A percentile compares a stretch with the other conserved stretches of the same genome.
Evolutionary conservation across 495 filamentous ascomycete genomes (phyloP).

Genomic region (Bacidia gigantensis): DNA sequence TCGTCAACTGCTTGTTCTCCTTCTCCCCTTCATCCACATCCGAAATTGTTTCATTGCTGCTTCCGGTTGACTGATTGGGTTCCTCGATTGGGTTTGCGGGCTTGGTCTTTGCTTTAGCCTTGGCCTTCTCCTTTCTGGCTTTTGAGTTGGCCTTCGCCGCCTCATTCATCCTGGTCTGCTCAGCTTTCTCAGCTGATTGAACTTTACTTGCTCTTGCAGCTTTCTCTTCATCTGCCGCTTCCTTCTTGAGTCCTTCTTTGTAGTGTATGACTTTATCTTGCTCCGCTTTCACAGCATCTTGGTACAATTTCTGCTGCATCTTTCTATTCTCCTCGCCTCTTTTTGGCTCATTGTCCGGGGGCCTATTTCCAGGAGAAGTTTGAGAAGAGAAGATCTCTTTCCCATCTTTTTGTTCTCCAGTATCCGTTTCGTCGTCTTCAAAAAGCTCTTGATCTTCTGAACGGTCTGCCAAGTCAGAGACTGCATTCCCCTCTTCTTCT

Average conservation of each 20-base stretch:
- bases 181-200: not conserved
- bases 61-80: too few species aligned
- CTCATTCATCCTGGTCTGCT: not conserved
- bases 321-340: too few species aligned
- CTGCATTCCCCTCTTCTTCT: not conserved
- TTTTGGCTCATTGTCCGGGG: not conserved
- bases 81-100: not conserved
- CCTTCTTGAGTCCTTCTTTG: not conserved
- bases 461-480: not conserved
- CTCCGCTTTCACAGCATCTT: not conserved
- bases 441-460: not conserved
- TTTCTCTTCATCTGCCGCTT: too few species aligned
- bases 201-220: not conserved
- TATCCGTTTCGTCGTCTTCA: not conserved
- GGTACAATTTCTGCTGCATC: too few species aligned
- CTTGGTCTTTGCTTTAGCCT: not conserved
- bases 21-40: too few species aligned
- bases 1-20: too few species aligned
- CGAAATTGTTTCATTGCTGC: too few species aligned
- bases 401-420: not conserved
- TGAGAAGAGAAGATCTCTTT: not conserved
- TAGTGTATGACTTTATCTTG: not conserved
- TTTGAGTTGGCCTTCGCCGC: not conserved
- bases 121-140: not conserved
- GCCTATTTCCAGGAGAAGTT: not conserved